Base-by-base conservation (phyloP, 805 yeast species). In the Lipomyces kockii region DNA sequence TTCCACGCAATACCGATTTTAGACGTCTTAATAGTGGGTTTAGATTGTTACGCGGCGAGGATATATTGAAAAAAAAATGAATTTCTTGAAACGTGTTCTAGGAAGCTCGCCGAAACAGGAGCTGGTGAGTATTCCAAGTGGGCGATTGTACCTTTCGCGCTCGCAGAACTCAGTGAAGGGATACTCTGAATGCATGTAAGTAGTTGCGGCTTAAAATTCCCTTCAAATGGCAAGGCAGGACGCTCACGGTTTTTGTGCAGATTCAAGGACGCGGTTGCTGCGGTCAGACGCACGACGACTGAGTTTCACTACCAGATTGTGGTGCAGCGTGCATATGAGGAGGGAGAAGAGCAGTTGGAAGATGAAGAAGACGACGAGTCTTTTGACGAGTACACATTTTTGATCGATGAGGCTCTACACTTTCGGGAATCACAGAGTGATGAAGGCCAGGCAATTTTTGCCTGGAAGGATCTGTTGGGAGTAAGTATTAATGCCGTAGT, bases 401-500 rank as follows among this genome's bases (percentile, higher is more conserved):
- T 87, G 39, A 83, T 95, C 37, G 86, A 86, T 71, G 86, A 85
- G 67, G 84, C 84, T 2, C 79, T 94, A 64, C 80, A 83, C 52
- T 80, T 93, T 60, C 82, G 86, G 66, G 82, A 84, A 65, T 81
- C 81, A 65, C 81, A 84, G 65, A 83, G 84, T 62, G 78, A 81
- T 53, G 85, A 86, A 49, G 90, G 88, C 0, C 80, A 83, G 3
- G 79, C 82, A 52, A 86, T 88, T 1, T 83, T 94, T 34, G 81
- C 89, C 0, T 94, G 98, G 98, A 82, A 80, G 14, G 97, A 95
- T 76, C 76, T 86, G 49, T 87, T 87, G 56, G 97, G 97, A n/a
- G 70, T 66, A 58, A 32, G 70, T 62, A 2, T 11, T 32, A 1
- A 7, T 43, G 14, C 3, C 20, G 49, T n/a, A n/a, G 22, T 17